phyloP scores from a whole-genome alignment of 371 early-diverging fungal species.

The Mortierella polycephala region DNA sequence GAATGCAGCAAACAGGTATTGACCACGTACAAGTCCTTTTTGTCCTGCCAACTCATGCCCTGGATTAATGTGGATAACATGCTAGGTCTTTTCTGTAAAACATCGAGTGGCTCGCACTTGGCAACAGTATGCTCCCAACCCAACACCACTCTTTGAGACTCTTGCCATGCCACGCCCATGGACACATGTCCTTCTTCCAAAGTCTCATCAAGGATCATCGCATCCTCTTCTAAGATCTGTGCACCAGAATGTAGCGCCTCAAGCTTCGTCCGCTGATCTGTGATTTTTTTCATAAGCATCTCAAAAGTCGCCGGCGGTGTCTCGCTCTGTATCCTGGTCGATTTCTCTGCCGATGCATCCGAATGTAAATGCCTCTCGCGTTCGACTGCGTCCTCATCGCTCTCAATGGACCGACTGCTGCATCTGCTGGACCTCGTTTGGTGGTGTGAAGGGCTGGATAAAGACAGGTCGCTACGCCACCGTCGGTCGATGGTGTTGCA shows the following conservation, averaged over 20 bases:
- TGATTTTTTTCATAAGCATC: constrained; percentile 24
- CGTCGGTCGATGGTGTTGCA: too few relatives aligned
- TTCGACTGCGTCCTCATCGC: too few relatives aligned
- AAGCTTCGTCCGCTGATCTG: constrained; percentile 22
- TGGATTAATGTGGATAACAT: constrained; percentile 21
- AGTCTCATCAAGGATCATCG: constrained; percentile 14
- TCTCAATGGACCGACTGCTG: too few relatives aligned
- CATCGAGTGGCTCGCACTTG: constrained; percentile 30
- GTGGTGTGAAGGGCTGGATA: too few relatives aligned
- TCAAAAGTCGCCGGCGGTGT: constrained; percentile 7
- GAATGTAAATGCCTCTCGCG: too few relatives aligned
- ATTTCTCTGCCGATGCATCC: too few relatives aligned
- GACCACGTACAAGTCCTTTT: constrained; percentile 32
- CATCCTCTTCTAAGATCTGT: constrained; percentile 11
- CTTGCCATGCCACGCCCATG: background rate
- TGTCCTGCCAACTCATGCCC: constrained; percentile 35
- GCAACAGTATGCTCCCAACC: constrained; percentile 34
- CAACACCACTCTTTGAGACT: constrained; percentile 9
- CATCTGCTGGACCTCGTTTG: too few relatives aligned
- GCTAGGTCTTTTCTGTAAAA: constrained; percentile 22
- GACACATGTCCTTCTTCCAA: constrained; percentile 24
- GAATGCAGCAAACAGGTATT: background rate
- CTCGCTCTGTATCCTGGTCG: too few relatives aligned
- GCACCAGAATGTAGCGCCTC: constrained; percentile 13
- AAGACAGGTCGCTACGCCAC: too few relatives aligned